phyloP scores from a whole-genome alignment of 192 early-diverging fungal species.

The Chytriomyces hyalinus region DNA sequence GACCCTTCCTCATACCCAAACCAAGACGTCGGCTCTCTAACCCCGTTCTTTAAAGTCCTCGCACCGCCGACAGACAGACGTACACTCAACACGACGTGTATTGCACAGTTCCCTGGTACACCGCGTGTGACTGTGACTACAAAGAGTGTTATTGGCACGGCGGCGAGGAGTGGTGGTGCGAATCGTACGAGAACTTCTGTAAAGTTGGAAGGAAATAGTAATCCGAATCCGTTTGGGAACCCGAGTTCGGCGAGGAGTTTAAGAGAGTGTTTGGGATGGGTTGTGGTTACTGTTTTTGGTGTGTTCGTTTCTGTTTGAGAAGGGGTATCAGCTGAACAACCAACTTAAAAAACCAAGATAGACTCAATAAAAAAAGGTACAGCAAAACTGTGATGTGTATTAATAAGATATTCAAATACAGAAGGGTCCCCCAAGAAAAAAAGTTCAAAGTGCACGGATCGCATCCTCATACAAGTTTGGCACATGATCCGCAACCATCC shows the following conservation, averaged over 20 bases:
- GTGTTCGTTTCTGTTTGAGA: no score
- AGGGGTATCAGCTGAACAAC: no score
- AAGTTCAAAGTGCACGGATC: conserved; percentile 5
- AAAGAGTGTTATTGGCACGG: neutral
- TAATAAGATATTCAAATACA: no score
- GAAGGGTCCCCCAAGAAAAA: no score
- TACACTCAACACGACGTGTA: neutral
- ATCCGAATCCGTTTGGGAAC: conserved; percentile 1
- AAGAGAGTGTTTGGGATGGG: no score
- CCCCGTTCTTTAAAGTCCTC: conserved; percentile 7
- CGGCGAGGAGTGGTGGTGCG: neutral
- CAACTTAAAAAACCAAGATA: no score
- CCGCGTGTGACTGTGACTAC: neutral
- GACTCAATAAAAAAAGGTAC: no score
- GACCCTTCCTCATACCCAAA: conserved; percentile 2
- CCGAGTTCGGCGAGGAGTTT: neutral
- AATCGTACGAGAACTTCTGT: neutral
- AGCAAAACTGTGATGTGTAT: no score
- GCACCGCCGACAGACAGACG: neutral
- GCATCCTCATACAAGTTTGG: conserved; percentile 38
- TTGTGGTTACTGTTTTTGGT: no score
- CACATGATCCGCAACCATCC: conserved; percentile 40
- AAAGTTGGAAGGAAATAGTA: neutral
- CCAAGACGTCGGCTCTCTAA: conserved; percentile 24
- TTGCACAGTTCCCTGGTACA: neutral